Evolutionary conservation across 2,329 filamentous ascomycete species (phyloP).

Genomic region (Colletotrichum phormii): DNA sequence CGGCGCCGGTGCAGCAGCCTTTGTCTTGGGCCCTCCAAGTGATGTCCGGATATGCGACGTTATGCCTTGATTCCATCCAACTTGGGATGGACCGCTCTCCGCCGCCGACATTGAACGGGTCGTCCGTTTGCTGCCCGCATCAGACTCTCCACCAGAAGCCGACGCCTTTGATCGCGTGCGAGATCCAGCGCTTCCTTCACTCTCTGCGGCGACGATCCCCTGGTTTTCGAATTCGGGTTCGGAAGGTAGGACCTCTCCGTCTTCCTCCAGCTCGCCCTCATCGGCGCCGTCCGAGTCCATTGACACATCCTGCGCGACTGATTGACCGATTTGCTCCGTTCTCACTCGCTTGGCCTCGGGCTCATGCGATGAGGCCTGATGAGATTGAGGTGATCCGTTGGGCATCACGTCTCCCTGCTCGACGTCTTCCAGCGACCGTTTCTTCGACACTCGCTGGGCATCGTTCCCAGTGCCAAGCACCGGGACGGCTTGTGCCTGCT

Average conservation of each 20-base stretch:
- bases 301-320: neutral
- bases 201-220: neutral
- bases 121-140: slow-evolving; percentile 15
- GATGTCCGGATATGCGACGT: slow-evolving; percentile 34
- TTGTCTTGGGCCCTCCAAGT: slow-evolving; percentile 12
- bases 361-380: slow-evolving; percentile 21
- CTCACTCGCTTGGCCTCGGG: slow-evolving; percentile 40
- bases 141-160: neutral
- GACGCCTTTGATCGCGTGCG: neutral
- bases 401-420: slow-evolving; percentile 19
- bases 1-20: neutral
- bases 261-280: slow-evolving; percentile 49
- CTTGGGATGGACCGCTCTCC: slow-evolving; percentile 1
- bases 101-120: slow-evolving; percentile 22
- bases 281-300: slow-evolving; percentile 39
- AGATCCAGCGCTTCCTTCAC: neutral
- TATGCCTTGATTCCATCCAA: slow-evolving; percentile 35
- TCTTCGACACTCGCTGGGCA: slow-evolving; percentile 38
- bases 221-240: slow-evolving; percentile 2
- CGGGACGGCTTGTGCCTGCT: neutral
- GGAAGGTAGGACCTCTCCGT: slow-evolving; percentile 9
- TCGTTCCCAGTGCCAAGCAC: neutral
- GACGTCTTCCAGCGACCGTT: slow-evolving; percentile 44
- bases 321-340: neutral
- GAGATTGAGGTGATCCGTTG: slow-evolving; percentile 17